These are phyloP conservation scores for Phytophthora sp. DNA, from an alignment of 352 stramenopile species.

Conservation along the genomic window DNA sequence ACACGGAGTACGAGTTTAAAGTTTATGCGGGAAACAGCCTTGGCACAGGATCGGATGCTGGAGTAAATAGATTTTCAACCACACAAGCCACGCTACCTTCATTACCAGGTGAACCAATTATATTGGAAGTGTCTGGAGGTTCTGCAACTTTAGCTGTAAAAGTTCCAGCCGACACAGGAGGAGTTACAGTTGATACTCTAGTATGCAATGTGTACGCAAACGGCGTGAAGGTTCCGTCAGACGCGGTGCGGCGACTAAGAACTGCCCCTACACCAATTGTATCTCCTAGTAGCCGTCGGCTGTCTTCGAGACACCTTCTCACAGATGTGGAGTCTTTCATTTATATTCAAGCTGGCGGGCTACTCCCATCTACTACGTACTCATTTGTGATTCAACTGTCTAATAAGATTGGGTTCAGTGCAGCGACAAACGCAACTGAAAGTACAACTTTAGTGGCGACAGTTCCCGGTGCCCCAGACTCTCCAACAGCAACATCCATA, in stretches of 20 bases:
- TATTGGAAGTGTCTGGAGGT: constrained; percentile 45
- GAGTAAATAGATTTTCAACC: constrained; percentile 32
- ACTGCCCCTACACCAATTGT: neutral
- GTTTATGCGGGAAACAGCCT: constrained; percentile 58
- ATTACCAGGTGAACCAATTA: constrained; percentile 22
- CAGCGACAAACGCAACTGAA: constrained; percentile 2
- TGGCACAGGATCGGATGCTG: constrained; percentile 42
- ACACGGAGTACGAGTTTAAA: constrained; percentile 51
- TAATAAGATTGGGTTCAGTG: constrained; percentile 42
- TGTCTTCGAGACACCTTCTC: constrained; percentile 1
- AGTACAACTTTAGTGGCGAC: constrained; percentile 26
- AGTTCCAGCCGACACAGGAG: constrained; percentile 50
- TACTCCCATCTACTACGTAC: constrained; percentile 51
- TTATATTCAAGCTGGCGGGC: constrained; percentile 47
- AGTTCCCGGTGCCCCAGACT: constrained; percentile 31
- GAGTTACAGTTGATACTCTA: constrained; percentile 30
- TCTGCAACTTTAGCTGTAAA: constrained; percentile 37
- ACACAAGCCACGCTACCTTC: constrained; percentile 32
- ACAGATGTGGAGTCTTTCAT: constrained; percentile 5
- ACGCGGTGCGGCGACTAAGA: constrained; percentile 13
- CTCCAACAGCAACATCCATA: constrained; percentile 17
- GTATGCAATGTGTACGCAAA: constrained; percentile 56
- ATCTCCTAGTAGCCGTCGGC: neutral
- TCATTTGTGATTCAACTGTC: constrained; percentile 44
- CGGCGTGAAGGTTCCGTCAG: constrained; percentile 24